These are phyloP conservation scores for Calocybe gambosa DNA, from an alignment of 1,284 basidiomycete genomes.

Conservation along the genomic window DNA sequence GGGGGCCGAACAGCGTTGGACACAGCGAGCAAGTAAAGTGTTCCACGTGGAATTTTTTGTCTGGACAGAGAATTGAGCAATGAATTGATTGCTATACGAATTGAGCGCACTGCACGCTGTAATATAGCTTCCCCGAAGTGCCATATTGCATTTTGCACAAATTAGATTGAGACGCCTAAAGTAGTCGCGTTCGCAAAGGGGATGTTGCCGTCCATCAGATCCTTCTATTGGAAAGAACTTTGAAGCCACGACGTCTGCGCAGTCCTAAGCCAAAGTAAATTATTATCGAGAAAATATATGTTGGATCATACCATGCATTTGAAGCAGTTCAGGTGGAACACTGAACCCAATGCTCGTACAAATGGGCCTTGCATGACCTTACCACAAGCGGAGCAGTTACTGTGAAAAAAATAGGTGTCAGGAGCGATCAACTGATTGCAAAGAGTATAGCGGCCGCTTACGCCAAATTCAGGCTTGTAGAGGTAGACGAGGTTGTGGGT, in stretches of 20 bases:
- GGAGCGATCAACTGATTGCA: conserved; percentile 17
- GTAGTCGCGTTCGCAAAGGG: conserved; percentile 97
- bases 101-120: conserved; percentile 89
- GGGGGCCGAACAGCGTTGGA: conserved; percentile 92
- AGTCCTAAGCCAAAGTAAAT: conserved; percentile 61
- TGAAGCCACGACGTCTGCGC: conserved; percentile 91
- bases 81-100: conserved; percentile 13
- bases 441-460: conserved; percentile 23
- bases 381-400: conserved; percentile 68
- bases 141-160: conserved; percentile 93
- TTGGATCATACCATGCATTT: conserved; percentile 76
- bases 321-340: conserved; percentile 96
- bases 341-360: conserved; percentile 90
- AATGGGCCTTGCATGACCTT: conserved; percentile 89
- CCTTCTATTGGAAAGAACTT: conserved; percentile 99
- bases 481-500: conserved; percentile 40
- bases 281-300: not conserved
- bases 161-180: conserved; percentile 95
- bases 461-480: conserved; percentile 39
- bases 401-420: conserved; percentile 19
- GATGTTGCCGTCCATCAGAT: conserved; percentile 78
- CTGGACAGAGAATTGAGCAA: conserved; percentile 38
- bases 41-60: conserved; percentile 99
- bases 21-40: conserved; percentile 99
- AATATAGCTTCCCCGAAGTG: conserved; percentile 95